Conservation (phyloP, 2,329 filamentous ascomycete genomes). For the Dactylellina cionopaga region DNA sequence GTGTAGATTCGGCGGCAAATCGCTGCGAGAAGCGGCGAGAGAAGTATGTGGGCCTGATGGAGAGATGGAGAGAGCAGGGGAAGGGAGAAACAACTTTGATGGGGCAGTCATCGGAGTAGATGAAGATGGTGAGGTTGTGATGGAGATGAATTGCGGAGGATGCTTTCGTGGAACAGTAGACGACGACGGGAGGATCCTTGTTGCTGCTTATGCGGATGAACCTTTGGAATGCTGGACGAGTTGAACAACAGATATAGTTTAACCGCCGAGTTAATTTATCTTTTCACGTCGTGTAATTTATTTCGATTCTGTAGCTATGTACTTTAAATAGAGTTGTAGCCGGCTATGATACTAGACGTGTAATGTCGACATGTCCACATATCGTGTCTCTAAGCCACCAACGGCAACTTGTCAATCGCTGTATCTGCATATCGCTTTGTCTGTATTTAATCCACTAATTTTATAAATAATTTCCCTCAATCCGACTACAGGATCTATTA, state of each 20-base stretch:
- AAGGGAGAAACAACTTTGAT: constrained; percentile 72
- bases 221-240: constrained; percentile 51
- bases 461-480: no score
- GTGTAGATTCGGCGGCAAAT: constrained; percentile 69
- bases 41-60: constrained; percentile 76
- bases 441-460: no score
- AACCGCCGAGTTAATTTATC: not conserved
- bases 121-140: constrained; percentile 68
- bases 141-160: constrained; percentile 85
- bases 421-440: no score
- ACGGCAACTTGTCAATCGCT: no score
- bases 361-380: no score
- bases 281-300: not conserved
- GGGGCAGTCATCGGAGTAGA: constrained; percentile 89
- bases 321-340: not conserved
- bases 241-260: not conserved
- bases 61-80: constrained; percentile 77
- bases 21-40: constrained; percentile 70
- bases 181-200: constrained; percentile 68
- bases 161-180: constrained; percentile 86
- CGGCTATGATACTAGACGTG: no score
- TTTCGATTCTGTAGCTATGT: not conserved
- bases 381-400: no score
- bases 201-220: constrained; percentile 69
- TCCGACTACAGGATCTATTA: no score